A percentile compares a stretch with the other conserved stretches of the same genome.
Evolutionary conservation across 2,329 filamentous ascomycete species (phyloP).

Genomic region (Zymoseptoria pseudotritici): DNA sequence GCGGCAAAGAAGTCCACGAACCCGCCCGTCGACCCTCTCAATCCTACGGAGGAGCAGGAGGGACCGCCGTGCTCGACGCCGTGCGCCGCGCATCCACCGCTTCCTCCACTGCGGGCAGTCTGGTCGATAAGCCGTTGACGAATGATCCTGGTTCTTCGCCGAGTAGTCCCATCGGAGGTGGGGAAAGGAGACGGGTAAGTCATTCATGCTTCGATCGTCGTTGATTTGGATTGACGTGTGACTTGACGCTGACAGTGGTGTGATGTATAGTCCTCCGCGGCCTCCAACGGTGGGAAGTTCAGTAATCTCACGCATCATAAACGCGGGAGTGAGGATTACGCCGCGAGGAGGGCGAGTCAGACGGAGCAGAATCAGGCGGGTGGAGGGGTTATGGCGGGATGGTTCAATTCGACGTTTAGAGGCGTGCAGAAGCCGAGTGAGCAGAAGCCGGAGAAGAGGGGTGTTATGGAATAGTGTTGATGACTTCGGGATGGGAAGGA

Average conservation of each 20-base stretch:
- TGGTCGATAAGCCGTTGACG: constrained; percentile 22
- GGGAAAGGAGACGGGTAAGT: neutral
- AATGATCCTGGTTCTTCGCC: constrained; percentile 13
- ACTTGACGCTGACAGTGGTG: neutral
- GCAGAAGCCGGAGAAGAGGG: constrained; percentile 8
- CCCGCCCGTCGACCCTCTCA: constrained; percentile 12
- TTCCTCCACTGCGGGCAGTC: constrained; percentile 10
- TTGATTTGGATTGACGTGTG: neutral
- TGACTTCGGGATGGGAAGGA: neutral
- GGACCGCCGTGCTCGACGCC: constrained; percentile 20
- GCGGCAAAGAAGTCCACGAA: constrained; percentile 28
- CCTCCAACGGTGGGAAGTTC: neutral
- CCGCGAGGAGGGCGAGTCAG: constrained; percentile 19
- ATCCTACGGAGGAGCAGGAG: neutral
- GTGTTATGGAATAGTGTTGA: constrained; percentile 4
- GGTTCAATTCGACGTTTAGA: constrained; percentile 8
- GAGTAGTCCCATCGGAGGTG: neutral
- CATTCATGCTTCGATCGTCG: neutral
- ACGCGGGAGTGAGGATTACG: constrained; percentile 28
- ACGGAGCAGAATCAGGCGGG: neutral
- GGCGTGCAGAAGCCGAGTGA: constrained; percentile 2
- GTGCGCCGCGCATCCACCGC: constrained; percentile 22
- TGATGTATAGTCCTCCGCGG: neutral
- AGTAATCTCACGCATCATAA: constrained; percentile 19
- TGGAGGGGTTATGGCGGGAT: constrained; percentile 4